Base-by-base conservation (phyloP, 257 asterid genomes). In the Henckelia pumila region DNA sequence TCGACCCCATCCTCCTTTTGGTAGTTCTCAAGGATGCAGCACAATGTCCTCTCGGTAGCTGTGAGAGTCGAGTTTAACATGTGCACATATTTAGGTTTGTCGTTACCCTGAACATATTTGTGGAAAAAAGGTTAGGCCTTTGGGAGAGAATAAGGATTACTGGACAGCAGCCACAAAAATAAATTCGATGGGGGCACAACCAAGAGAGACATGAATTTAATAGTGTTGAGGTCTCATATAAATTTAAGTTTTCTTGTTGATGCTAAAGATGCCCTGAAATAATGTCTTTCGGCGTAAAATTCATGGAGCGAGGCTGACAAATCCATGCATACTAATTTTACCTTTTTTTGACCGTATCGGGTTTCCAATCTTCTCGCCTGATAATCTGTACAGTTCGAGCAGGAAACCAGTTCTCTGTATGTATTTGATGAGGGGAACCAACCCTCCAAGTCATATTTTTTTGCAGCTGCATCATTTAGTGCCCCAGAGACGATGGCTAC, bases 401-500 rank as follows among this genome's bases (percentile, higher is more conserved):
- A 93, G 67, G 97, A 93, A n/a, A 93, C 99, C 32, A 90, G 95
- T 75, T 88, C 97, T 77, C 97, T 82, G 56, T 78, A 88, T 4
- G 95, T 67, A 58, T 80, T 75, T 23, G 99, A 93, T 28, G 99
- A 89, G 49, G 99, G 99, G 59, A 86, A 93, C 99, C 97, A 93
- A 33, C 86, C 99, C 79, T 93, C 99, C 79, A 90, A 78, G 75
- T 93, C 99, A 26, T 84, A 90, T 82, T 93, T 93, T 79, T 90
- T 93, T 7, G 99, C 99, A 69, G 99, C 99, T 56, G 99, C 95
- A 74, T 93, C 99, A 63, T 88, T 93, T 66, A 93, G 68, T 59
- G 96, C 99, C 52, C 99, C 99, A 61, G 97, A 90, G 66, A 90
- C 99, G 33, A 90, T 88, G 7, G 92, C 68, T 52, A 93, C 97